Base-by-base conservation (phyloP, 2,329 filamentous ascomycete genomes). In the Fusarium mangiferae region DNA sequence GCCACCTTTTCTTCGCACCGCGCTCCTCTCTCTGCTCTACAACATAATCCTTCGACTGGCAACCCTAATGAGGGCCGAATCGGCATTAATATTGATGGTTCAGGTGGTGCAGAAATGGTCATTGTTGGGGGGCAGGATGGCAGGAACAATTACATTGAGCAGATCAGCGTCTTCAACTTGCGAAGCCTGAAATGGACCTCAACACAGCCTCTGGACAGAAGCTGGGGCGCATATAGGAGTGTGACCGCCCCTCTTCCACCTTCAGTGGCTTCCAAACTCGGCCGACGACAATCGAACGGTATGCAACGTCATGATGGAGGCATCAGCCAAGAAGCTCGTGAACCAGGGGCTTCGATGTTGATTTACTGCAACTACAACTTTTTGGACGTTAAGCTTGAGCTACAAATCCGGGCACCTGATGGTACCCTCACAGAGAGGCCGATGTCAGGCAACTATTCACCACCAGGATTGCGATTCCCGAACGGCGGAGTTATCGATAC, bases 361-460 rank as follows among this genome's bases (percentile, higher is more conserved):
- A 97, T 99, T 51, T 99, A 99, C 82, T 98, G 96, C 30, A 99
- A 99, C 81, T 99, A 99, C 83, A 98, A 99, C 83, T 99, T 99
- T 79, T 83, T 99, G 62, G 96, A 99, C 78, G 96, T 99, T 75
- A 98, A 98, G 81, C 86, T 99, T 30, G 96, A 99, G 82, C 86
- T 99, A 42, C 96, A 98, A 82, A 90, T 99, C 54, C 90, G 96
- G 59, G 87, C 93, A 14, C 90, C 94, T 3, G 95, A 98, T 80
- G 96, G 96, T 36, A 91, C 90, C 0, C 85, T 99, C 60, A 90
- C 91, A 2, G 96, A 99, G 81, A 95, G 94, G 82, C 90, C 93
- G 33, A 98, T 99, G 96, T 91, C 92, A 24, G 93, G 94, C 24
- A 89, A 90, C 11, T 94, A 95, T 70, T 97, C 95, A 14, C 96